Evolutionary conservation across 306 rosid species (phyloP).

Genomic region (Trichosanthes truncata): DNA sequence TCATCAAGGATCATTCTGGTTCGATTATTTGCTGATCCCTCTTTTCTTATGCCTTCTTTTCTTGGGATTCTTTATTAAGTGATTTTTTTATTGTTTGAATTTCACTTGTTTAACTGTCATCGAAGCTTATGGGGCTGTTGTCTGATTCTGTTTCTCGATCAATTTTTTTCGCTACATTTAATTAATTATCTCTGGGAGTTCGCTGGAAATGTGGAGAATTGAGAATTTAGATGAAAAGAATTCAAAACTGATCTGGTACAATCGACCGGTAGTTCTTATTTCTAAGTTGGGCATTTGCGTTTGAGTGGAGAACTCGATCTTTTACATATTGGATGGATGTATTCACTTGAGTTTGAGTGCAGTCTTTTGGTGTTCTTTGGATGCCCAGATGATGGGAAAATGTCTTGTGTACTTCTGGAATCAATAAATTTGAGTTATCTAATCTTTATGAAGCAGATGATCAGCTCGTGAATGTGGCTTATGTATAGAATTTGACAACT

Average conservation of each 20-base stretch:
- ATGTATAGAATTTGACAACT: not conserved
- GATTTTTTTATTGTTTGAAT: not conserved
- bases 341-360: not conserved
- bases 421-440: not conserved
- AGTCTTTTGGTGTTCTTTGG: not conserved
- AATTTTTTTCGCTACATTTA: not conserved
- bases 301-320: not conserved
- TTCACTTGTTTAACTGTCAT: not conserved
- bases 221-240: not conserved
- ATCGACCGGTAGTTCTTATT: not conserved
- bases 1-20: not conserved
- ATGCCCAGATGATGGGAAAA: not conserved
- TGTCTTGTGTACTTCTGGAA: not conserved
- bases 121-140: not conserved
- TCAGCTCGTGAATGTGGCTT: not conserved
- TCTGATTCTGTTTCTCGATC: not conserved
- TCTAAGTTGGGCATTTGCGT: not conserved
- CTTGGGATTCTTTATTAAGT: not conserved
- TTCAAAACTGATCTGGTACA: not conserved
- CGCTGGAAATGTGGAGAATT: not conserved
- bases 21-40: not conserved
- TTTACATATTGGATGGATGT: not conserved
- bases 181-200: not conserved
- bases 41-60: not conserved
- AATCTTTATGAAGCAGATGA: not conserved